Percentiles rank a stretch among this genome's conserved stretches.
These are phyloP conservation scores for Leishmania gerbilli DNA, from an alignment of 208 protist species.

Conservation along the genomic window DNA sequence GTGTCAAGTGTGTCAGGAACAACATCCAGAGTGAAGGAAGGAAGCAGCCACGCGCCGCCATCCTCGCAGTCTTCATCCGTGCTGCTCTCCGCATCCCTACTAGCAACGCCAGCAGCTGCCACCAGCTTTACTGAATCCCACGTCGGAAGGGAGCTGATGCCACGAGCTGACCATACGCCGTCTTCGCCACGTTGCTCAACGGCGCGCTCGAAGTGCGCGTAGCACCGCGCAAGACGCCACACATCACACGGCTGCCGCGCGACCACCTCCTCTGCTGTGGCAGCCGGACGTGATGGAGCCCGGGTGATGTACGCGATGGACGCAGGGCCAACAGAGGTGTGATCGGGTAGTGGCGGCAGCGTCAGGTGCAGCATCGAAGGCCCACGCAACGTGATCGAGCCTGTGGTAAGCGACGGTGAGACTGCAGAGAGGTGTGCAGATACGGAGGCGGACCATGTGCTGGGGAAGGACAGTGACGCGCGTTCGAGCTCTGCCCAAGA, in stretches of 20 bases:
- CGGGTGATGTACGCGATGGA: neutral
- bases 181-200: conserved; percentile 11
- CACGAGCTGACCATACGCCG: conserved; percentile 8
- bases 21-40: neutral
- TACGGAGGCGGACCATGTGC: too few species aligned
- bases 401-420: neutral
- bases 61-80: neutral
- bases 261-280: neutral
- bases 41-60: neutral
- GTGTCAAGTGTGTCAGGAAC: neutral
- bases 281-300: neutral
- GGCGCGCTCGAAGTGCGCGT: conserved; percentile 10
- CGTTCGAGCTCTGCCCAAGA: neutral
- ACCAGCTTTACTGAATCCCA: neutral
- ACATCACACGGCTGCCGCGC: neutral
- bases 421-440: neutral
- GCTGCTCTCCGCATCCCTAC: neutral
- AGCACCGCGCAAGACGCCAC: conserved; percentile 8
- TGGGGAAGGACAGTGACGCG: neutral
- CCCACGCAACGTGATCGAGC: neutral
- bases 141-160: neutral
- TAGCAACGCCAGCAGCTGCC: neutral
- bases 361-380: neutral
- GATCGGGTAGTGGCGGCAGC: neutral
- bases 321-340: neutral